Base-by-base conservation (phyloP, 2,329 filamentous ascomycete genomes). In the Ascochyta rabiei region DNA sequence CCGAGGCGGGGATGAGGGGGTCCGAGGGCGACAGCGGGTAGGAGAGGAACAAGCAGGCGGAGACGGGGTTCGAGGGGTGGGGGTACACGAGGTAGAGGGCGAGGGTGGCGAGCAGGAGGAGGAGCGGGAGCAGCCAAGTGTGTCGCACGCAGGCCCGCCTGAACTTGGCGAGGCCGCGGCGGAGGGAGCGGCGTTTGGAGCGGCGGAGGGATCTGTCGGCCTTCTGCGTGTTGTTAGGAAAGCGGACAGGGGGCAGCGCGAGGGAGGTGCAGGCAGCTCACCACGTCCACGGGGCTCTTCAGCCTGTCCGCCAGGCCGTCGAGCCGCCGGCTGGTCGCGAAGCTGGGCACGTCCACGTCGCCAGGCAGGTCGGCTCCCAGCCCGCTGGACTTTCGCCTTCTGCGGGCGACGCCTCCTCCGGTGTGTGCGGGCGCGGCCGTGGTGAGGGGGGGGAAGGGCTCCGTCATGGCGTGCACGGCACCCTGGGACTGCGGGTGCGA, bases 21-120 rank as follows among this genome's bases (percentile, higher is more conserved):
- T 75, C 75, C 18, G 77, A 72, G 55, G 76, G 78, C 15, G 89
- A 84, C 54, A 93, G 81, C 52, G 86, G 85, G 79, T 98, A 98
- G 45, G 92, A 95, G 57, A 97, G 86, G 82, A 96, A 96, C 75
- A 97, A 86, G 75, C 91, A 92, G 76, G 82, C 83, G 77, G 90
- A 83, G 61, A 96, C 75, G 12, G 89, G 89, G 75, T 97, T 97
- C 53, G 88, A 86, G 57, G 87, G 81, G 65, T 84, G 86, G 5
- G 93, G 93, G 72, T 92, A 89, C 69, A 90, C 73, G 62, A 86
- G 85, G 77, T 93, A 97, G 57, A 86, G 81, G 44, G 81, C 76
- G 56, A 90, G 77, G 70, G 93, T 81, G 70, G 86, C 67, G 55
- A 82, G 57, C 53, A 91, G 76, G 54, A 96, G 77, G 62, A 89